phyloP scores from a whole-genome alignment of 148 eudicot species.

The Rhododendron ovatum region DNA sequence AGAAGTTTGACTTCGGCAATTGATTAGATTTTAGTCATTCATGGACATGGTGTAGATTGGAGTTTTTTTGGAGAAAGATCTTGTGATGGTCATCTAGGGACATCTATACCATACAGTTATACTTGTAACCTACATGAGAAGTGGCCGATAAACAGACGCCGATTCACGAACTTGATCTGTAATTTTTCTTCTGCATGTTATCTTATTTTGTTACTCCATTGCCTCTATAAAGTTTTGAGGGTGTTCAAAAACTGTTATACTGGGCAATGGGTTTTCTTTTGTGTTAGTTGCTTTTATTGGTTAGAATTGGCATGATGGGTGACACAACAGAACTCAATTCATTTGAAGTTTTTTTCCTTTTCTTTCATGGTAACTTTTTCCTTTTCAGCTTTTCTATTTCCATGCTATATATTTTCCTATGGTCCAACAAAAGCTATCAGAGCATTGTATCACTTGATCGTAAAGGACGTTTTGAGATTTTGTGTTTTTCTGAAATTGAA shows the following conservation, averaged over 20 bases:
- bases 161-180: not conserved
- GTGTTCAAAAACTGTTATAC: conserved; percentile 1
- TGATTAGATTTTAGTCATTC: not conserved
- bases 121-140: not conserved
- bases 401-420: not conserved
- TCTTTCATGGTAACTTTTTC: not conserved
- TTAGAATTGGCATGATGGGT: not conserved
- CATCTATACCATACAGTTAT: not conserved
- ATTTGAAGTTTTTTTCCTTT: not conserved
- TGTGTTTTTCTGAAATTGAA: not conserved
- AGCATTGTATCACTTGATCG: not conserved
- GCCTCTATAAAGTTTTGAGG: not conserved
- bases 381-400: not conserved
- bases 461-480: not conserved
- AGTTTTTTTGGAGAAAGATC: not conserved
- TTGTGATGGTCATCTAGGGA: not conserved
- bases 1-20: not conserved
- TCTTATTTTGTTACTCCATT: not conserved
- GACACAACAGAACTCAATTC: not conserved
- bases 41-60: not conserved
- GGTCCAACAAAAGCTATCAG: not conserved
- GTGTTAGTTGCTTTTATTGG: not conserved
- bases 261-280: not conserved
- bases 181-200: not conserved
- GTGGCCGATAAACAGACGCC: too few relatives aligned